These are phyloP conservation scores for Cladophialophora carrionii DNA, from an alignment of 2,329 filamentous ascomycete species.

Conservation along the genomic window DNA sequence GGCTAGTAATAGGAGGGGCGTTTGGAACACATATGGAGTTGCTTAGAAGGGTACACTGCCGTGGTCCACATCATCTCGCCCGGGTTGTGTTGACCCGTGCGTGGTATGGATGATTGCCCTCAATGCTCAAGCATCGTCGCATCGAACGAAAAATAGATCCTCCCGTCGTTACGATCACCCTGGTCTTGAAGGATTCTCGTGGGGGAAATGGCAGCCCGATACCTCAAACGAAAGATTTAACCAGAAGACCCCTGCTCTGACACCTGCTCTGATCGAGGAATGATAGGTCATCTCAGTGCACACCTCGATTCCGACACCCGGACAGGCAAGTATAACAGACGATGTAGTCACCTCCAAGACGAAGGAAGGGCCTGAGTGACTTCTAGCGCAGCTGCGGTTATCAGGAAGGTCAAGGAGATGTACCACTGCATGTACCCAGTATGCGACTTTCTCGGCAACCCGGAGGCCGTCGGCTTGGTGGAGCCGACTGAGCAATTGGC, in stretches of 20 bases:
- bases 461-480: constrained; percentile 15
- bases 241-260: neutral
- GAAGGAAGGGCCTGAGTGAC: constrained; percentile 3
- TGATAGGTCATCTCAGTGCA: neutral
- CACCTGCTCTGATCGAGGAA: constrained; percentile 4
- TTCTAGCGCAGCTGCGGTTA: constrained; percentile 5
- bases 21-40: constrained; percentile 12
- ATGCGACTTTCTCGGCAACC: constrained; percentile 15
- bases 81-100: neutral
- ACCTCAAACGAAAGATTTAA: constrained; percentile 12
- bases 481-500: neutral
- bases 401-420: neutral
- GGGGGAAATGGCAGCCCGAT: neutral
- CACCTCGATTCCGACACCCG: neutral
- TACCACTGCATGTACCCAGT: constrained; percentile 16
- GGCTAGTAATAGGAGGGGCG: constrained; percentile 16
- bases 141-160: neutral
- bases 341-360: constrained; percentile 8
- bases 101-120: neutral
- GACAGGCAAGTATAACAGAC: neutral
- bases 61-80: neutral
- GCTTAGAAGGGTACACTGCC: neutral
- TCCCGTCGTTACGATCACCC: neutral
- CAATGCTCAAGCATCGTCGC: neutral
- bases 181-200: constrained; percentile 1